phyloP scores from a whole-genome alignment of 805 yeast species.

The Cyberlindnera xishuangbannaensis region DNA sequence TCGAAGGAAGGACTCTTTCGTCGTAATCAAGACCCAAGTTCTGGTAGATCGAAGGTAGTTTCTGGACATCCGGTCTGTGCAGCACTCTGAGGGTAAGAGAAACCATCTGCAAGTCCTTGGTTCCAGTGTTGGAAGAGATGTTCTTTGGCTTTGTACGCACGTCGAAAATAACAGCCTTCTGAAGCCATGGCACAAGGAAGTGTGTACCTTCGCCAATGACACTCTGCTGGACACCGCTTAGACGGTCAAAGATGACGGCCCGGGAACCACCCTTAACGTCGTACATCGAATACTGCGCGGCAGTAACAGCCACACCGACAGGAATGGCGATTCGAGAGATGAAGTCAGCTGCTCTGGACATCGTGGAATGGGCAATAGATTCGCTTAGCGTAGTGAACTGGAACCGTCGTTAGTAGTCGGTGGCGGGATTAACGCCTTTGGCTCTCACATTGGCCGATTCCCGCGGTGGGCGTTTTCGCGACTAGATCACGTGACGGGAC shows the following conservation, averaged over 20 bases:
- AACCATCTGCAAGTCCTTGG: constrained; percentile 95
- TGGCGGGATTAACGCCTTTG: no score
- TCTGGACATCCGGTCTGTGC: constrained; percentile 86
- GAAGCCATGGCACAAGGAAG: constrained; percentile 93
- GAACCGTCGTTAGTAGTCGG: no score
- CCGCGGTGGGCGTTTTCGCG: no score
- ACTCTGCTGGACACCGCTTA: constrained; percentile 79
- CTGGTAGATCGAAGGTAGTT: constrained; percentile 84
- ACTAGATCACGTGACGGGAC: no score
- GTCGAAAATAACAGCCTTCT: constrained; percentile 83
- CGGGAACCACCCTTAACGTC: constrained; percentile 96
- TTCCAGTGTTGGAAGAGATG: constrained; percentile 91
- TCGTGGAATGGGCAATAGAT: constrained; percentile 10
- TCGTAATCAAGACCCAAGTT: constrained; percentile 91
- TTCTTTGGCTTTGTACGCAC: constrained; percentile 94
- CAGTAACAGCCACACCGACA: constrained; percentile 59
- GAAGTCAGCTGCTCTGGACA: constrained; percentile 37
- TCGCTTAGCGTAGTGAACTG: constrained; percentile 3
- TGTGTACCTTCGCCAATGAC: constrained; percentile 97
- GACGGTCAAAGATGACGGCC: constrained; percentile 91
- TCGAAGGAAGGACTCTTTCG: constrained; percentile 87
- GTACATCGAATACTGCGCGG: constrained; percentile 78
- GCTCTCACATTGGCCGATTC: no score
- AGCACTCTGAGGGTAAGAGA: constrained; percentile 87
- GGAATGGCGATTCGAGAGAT: constrained; percentile 58